These are phyloP conservation scores for Gossypium gossypioides DNA, from an alignment of 441 rosid genomes.

Conservation along the genomic window DNA sequence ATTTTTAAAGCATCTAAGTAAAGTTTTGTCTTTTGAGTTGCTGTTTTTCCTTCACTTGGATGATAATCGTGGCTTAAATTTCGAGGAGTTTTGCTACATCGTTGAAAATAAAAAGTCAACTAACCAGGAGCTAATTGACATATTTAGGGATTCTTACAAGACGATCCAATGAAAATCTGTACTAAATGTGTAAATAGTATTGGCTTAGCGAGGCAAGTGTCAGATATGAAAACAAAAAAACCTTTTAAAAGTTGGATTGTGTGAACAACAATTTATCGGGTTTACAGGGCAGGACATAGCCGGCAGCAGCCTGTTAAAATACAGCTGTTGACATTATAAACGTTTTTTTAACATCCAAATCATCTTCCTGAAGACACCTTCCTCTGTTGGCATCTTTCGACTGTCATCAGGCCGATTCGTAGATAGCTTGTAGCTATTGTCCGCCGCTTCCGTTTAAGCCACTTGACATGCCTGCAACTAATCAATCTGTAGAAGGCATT, in stretches of 20 bases:
- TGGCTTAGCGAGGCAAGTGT: too few species aligned
- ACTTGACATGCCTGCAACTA: not conserved
- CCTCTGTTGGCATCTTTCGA: slow-evolving; percentile 10
- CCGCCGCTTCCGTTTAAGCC: not conserved
- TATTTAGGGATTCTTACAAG: not conserved
- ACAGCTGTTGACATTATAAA: slow-evolving; percentile 2
- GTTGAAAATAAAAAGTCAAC: not conserved
- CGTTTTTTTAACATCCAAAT: not conserved
- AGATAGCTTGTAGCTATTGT: not conserved
- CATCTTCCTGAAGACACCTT: not conserved
- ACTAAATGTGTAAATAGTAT: not conserved
- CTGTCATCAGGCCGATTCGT: not conserved
- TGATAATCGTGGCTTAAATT: not conserved
- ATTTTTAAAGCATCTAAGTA: not conserved
- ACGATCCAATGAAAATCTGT: not conserved
- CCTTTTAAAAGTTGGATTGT: too few species aligned
- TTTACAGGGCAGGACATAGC: not conserved
- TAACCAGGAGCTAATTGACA: too few species aligned
- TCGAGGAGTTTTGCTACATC: not conserved
- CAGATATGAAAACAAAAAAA: too few species aligned
- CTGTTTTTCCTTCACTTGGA: not conserved
- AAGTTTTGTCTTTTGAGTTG: not conserved
- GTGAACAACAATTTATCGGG: not conserved
- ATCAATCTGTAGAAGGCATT: not conserved
- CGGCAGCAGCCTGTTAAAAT: not conserved